Conservation (phyloP, 148 eudicot species). For the Fagopyrum tataricum region DNA sequence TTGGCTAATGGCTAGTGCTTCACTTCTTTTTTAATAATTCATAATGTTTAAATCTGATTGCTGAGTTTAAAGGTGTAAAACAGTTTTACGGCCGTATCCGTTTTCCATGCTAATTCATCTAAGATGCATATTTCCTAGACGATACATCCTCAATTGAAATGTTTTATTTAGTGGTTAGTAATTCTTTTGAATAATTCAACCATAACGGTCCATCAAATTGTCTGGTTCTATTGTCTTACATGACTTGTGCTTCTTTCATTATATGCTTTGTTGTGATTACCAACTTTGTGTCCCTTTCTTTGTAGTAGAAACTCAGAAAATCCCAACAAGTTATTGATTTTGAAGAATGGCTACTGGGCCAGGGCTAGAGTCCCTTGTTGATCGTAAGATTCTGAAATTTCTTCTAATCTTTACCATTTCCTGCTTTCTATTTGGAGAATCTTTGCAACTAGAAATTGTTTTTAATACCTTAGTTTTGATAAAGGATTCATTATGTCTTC, state of each 20-base stretch:
- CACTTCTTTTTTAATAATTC: no score
- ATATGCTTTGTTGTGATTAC: background rate
- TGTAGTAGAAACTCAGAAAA: conserved; percentile 1
- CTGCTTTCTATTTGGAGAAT: background rate
- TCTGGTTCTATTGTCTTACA: background rate
- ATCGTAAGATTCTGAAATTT: conserved; percentile 43
- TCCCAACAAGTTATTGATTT: conserved; percentile 20
- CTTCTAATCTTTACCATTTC: conserved; percentile 8
- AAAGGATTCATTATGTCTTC: background rate
- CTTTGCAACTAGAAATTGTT: background rate
- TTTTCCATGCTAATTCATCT: no score
- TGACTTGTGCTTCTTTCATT: background rate
- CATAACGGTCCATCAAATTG: background rate
- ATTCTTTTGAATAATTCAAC: background rate
- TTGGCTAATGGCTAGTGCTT: no score
- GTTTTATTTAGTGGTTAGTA: background rate
- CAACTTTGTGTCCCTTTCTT: background rate
- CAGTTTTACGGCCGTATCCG: no score
- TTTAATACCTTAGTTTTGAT: background rate
- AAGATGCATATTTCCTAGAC: background rate
- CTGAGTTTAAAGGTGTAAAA: no score
- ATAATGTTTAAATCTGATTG: no score
- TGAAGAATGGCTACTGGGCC: conserved; percentile 53
- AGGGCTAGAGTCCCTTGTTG: conserved; percentile 80
- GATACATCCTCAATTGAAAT: background rate